These are phyloP conservation scores for Spathaspora passalidarum DNA, from an alignment of 805 yeast species.

Conservation along the genomic window DNA sequence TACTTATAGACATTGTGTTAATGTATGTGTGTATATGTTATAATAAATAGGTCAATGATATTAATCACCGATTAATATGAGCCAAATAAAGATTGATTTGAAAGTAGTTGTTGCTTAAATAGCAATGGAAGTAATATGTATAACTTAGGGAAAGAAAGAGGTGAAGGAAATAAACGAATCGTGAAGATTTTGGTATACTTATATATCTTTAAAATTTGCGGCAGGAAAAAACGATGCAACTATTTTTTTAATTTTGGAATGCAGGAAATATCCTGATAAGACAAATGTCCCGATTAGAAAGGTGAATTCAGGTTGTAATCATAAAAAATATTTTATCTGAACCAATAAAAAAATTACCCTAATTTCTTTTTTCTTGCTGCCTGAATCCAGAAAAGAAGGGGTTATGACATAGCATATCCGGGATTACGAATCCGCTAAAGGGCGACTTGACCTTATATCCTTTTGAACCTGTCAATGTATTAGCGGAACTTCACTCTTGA, in stretches of 20 bases:
- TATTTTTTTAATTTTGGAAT: constrained; percentile 1
- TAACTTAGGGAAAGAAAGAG: neutral
- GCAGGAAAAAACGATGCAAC: constrained; percentile 2
- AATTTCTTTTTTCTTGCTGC: neutral
- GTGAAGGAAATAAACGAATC: neutral
- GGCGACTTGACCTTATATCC: neutral
- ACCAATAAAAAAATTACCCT: neutral
- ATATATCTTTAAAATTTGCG: constrained; percentile 1
- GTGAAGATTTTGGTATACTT: neutral
- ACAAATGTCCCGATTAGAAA: neutral
- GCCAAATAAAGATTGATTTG: neutral
- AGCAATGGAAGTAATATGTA: neutral
- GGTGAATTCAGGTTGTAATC: neutral
- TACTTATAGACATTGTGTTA: constrained; percentile 27
- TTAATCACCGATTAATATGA: neutral
- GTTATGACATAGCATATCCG: neutral
- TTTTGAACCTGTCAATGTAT: neutral
- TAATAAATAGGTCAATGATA: neutral
- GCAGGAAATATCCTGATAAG: constrained; percentile 1
- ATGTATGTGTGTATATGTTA: neutral
- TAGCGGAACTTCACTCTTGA: neutral
- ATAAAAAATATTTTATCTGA: neutral
- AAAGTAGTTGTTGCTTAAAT: neutral
- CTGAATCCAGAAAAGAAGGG: neutral
- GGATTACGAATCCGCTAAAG: neutral